Percentiles rank a stretch among this genome's conserved stretches.
Conservation (phyloP, 2,329 filamentous ascomycete species). For the Leptographium radiaticola region DNA sequence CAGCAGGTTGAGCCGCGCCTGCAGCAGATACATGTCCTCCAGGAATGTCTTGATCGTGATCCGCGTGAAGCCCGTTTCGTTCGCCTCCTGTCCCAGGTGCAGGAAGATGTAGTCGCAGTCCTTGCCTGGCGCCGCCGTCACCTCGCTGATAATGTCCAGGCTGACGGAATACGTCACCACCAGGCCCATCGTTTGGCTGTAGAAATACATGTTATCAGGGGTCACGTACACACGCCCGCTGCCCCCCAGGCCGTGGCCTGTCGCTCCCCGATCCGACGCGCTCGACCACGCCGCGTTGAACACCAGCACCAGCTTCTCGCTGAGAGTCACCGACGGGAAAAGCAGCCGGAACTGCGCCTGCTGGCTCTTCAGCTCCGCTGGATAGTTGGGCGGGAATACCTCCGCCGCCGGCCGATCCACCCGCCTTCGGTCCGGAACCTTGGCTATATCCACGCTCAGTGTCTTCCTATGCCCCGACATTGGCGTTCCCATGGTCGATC, state of each 20-base stretch:
- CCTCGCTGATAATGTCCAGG: constrained; percentile 68
- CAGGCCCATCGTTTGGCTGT: constrained; percentile 85
- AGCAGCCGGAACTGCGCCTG: constrained; percentile 87
- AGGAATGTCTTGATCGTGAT: constrained; percentile 89
- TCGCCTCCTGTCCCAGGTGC: constrained; percentile 52
- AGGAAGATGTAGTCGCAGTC: constrained; percentile 91
- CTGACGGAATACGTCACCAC: constrained; percentile 70
- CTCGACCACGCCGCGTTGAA: constrained; percentile 80
- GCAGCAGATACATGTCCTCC: constrained; percentile 70
- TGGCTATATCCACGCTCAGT: constrained; percentile 26
- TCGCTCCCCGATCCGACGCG: constrained; percentile 29
- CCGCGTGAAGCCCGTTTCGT: constrained; percentile 52
- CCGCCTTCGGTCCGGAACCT: constrained; percentile 15
- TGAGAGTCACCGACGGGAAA: constrained; percentile 65
- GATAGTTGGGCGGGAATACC: constrained; percentile 64
- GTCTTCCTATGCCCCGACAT: constrained; percentile 26
- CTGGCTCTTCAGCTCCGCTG: constrained; percentile 67
- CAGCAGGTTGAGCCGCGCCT: constrained; percentile 72
- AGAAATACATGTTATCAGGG: constrained; percentile 81
- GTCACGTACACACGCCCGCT: constrained; percentile 78
- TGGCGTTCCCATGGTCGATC: neutral
- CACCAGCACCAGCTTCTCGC: constrained; percentile 79
- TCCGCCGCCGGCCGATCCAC: constrained; percentile 30
- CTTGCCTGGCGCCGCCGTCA: constrained; percentile 76
- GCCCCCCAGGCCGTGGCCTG: constrained; percentile 41